Evolutionary conservation across 371 early-diverging fungal species (phyloP).

Genomic region (Mucor piriformis): DNA sequence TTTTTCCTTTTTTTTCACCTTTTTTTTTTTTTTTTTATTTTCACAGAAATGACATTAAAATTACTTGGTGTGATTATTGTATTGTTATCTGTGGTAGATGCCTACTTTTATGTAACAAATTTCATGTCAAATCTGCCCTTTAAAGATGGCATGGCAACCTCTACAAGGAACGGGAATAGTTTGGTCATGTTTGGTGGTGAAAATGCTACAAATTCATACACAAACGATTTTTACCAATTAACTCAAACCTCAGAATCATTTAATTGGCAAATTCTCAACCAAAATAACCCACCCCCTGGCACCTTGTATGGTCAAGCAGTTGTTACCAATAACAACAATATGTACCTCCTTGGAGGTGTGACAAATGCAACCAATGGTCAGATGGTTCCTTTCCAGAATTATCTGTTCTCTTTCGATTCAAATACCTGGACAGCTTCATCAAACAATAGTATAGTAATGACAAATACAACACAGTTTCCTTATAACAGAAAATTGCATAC

Average conservation of each 20-base stretch:
- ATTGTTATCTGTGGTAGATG: constrained; percentile 5
- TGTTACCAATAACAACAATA: constrained; percentile 19
- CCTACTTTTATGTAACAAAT: constrained; percentile 29
- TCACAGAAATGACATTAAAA: background rate
- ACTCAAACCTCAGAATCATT: constrained; percentile 16
- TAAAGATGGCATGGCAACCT: constrained; percentile 30
- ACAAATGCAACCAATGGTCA: constrained; percentile 16
- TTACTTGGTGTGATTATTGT: background rate
- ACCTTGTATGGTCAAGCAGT: constrained; percentile 26
- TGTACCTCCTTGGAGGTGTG: constrained; percentile 29
- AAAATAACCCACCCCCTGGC: constrained; percentile 24
- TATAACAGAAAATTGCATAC: constrained; percentile 23
- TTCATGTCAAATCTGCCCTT: constrained; percentile 31
- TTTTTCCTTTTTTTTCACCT: background rate
- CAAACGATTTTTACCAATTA: constrained; percentile 27
- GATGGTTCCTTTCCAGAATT: constrained; percentile 12
- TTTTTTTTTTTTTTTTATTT: background rate
- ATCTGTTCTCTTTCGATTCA: constrained; percentile 20
- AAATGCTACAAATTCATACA: constrained; percentile 25
- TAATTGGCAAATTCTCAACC: constrained; percentile 22
- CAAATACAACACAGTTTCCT: background rate
- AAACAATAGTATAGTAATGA: background rate
- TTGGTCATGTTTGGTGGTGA: constrained; percentile 37
- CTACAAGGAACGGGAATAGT: constrained; percentile 25
- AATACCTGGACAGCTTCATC: constrained; percentile 22